phyloP scores from a whole-genome alignment of 495 filamentous ascomycete species.

The Xylaria grammica region DNA sequence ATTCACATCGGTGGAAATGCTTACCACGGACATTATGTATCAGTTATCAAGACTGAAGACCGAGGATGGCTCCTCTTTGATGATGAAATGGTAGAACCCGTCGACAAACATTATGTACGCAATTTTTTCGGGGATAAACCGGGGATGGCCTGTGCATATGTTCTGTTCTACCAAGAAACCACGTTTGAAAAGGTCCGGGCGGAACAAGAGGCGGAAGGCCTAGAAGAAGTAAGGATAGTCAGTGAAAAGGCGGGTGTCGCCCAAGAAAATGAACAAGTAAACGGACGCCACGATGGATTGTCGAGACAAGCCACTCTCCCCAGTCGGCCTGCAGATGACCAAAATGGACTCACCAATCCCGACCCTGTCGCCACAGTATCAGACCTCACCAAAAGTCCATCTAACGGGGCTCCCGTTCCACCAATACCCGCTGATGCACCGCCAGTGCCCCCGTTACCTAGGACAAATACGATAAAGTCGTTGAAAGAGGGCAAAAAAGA shows the following conservation, averaged over 20 bases:
- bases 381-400: slow-evolving; percentile 34
- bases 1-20: slow-evolving; percentile 98
- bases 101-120: slow-evolving; percentile 93
- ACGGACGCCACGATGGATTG: slow-evolving; percentile 42
- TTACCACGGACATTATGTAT: slow-evolving; percentile 96
- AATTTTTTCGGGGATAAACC: slow-evolving; percentile 97
- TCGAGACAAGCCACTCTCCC: slow-evolving; percentile 50
- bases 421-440: slow-evolving; percentile 20
- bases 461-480: slow-evolving; percentile 40
- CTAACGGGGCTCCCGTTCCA: slow-evolving; percentile 36
- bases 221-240: slow-evolving; percentile 65
- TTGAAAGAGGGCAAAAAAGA: slow-evolving; percentile 64
- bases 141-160: slow-evolving; percentile 91
- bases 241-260: slow-evolving; percentile 59
- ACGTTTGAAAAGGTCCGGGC: slow-evolving; percentile 84
- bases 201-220: slow-evolving; percentile 80
- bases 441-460: slow-evolving; percentile 35
- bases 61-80: slow-evolving; percentile 96
- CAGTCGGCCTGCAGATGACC: slow-evolving; percentile 50
- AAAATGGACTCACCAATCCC: slow-evolving; percentile 58
- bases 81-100: slow-evolving; percentile 97
- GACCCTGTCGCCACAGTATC: slow-evolving; percentile 69
- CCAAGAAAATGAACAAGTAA: slow-evolving; percentile 49
- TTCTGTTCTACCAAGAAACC: slow-evolving; percentile 97
- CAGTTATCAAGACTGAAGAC: slow-evolving; percentile 96